These are phyloP conservation scores for Pseudonectria buxi DNA, from an alignment of 2,329 filamentous ascomycete species.

Conservation along the genomic window DNA sequence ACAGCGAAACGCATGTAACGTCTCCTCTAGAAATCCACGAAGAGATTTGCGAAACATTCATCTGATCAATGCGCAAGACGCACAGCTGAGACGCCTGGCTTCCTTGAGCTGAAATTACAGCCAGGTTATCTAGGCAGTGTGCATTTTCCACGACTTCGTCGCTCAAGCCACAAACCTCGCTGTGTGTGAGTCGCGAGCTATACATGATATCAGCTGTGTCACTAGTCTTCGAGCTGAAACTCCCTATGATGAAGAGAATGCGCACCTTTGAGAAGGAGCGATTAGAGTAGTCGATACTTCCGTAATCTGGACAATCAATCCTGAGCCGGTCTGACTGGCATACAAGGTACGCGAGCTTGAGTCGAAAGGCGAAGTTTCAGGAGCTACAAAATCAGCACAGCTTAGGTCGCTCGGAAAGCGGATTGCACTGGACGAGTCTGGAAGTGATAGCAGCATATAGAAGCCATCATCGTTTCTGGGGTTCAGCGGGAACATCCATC, in stretches of 20 bases:
- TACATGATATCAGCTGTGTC: constrained; percentile 5
- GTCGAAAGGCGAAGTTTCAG: constrained; percentile 42
- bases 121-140: constrained; percentile 28
- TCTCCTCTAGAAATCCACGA: constrained; percentile 37
- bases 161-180: constrained; percentile 25
- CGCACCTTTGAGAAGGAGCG: constrained; percentile 31
- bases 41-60: constrained; percentile 20
- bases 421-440: constrained; percentile 42
- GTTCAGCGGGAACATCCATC: constrained; percentile 43
- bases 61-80: constrained; percentile 30
- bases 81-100: constrained; percentile 32
- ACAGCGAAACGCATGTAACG: constrained; percentile 41
- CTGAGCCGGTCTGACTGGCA: constrained; percentile 29
- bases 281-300: constrained; percentile 38
- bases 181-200: constrained; percentile 25
- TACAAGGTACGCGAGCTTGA: constrained; percentile 46
- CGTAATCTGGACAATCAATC: constrained; percentile 48
- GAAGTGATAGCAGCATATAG: constrained; percentile 41
- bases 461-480: constrained; percentile 13
- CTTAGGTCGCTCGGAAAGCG: constrained; percentile 42
- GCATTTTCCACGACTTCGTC: constrained; percentile 35
- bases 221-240: background rate
- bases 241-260: background rate
- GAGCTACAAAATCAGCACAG: constrained; percentile 36
- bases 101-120: constrained; percentile 38